Evolutionary conservation across 2,329 filamentous ascomycete genomes (phyloP).

Genomic region (Chaetomiaceae sp.): DNA sequence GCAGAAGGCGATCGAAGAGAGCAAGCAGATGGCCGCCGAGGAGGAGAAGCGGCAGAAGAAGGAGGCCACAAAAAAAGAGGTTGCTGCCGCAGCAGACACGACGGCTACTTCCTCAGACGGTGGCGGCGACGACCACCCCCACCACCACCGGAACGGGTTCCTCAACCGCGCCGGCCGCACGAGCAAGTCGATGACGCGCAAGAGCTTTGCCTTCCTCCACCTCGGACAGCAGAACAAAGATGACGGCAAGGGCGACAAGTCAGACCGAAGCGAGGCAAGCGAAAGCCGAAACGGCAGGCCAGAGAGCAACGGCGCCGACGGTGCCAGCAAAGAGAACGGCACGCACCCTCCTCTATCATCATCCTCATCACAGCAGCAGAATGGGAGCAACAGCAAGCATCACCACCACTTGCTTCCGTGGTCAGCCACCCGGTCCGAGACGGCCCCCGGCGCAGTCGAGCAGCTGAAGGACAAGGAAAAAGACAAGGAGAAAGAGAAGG

Average conservation of each 20-base stretch:
- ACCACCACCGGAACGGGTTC: slow-evolving; percentile 29
- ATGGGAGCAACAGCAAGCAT: slow-evolving; percentile 15
- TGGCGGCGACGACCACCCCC: slow-evolving; percentile 11
- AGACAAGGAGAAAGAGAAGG: slow-evolving; percentile 18
- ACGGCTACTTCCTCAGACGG: slow-evolving; percentile 33
- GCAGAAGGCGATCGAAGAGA: slow-evolving; percentile 60
- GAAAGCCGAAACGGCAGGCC: slow-evolving; percentile 29
- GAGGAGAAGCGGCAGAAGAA: slow-evolving; percentile 42
- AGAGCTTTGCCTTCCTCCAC: slow-evolving; percentile 64
- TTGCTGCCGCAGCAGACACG: slow-evolving; percentile 36
- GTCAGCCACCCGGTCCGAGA: slow-evolving; percentile 30
- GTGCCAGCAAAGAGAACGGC: slow-evolving; percentile 2
- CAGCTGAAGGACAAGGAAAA: slow-evolving; percentile 24
- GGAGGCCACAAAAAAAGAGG: slow-evolving; percentile 41
- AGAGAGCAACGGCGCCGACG: not conserved
- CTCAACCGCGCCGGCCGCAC: slow-evolving; percentile 65
- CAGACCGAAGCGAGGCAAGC: slow-evolving; percentile 44
- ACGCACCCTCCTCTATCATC: not conserved
- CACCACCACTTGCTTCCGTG: slow-evolving; percentile 18
- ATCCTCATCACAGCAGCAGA: not conserved
- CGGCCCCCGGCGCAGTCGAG: slow-evolving; percentile 18
- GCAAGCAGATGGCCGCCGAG: slow-evolving; percentile 58
- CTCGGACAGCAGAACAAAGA: slow-evolving; percentile 42
- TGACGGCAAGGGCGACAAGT: slow-evolving; percentile 23
- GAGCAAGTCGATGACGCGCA: slow-evolving; percentile 75